These are phyloP conservation scores for Nannochloropsis salina DNA, from an alignment of 108 stramenopile genomes.

Conservation along the genomic window DNA sequence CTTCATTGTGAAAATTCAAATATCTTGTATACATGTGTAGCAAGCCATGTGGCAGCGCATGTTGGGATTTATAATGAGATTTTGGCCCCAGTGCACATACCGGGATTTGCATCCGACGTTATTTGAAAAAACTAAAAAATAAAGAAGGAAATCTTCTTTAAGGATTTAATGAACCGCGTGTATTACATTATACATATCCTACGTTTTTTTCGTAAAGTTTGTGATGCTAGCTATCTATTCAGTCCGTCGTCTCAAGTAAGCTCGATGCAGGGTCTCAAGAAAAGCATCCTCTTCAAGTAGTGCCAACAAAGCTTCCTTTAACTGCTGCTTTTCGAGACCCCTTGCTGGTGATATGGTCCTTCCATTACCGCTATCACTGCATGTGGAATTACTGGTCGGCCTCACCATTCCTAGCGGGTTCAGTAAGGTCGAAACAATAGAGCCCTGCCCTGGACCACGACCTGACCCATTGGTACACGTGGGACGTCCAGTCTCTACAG, in stretches of 20 bases:
- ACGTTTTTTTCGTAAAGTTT: too few relatives aligned
- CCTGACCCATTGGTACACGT: not conserved
- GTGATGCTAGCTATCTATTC: not conserved
- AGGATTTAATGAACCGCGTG: too few relatives aligned
- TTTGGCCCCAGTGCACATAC: too few relatives aligned
- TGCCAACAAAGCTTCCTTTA: not conserved
- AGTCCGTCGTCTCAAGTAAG: not conserved
- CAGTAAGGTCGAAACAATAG: not conserved
- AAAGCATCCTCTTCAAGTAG: not conserved
- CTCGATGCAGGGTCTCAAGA: slow-evolving; percentile 8
- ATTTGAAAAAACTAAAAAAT: too few relatives aligned
- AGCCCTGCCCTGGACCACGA: too few relatives aligned
- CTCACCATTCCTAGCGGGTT: slow-evolving; percentile 14
- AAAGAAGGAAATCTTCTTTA: too few relatives aligned
- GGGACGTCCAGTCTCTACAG: not conserved
- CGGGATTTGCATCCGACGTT: too few relatives aligned
- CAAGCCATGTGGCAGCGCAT: too few relatives aligned
- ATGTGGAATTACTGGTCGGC: not conserved
- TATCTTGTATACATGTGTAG: too few relatives aligned
- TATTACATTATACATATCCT: too few relatives aligned
- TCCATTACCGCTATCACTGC: not conserved
- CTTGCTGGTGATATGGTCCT: not conserved
- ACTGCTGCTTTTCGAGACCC: not conserved
- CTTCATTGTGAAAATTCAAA: too few relatives aligned
- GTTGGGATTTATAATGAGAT: too few relatives aligned